Percentiles rank a stretch among this genome's conserved stretches.
phyloP scores from a whole-genome alignment of 2,329 filamentous ascomycete genomes.

The Cryphonectria carpinicola region DNA sequence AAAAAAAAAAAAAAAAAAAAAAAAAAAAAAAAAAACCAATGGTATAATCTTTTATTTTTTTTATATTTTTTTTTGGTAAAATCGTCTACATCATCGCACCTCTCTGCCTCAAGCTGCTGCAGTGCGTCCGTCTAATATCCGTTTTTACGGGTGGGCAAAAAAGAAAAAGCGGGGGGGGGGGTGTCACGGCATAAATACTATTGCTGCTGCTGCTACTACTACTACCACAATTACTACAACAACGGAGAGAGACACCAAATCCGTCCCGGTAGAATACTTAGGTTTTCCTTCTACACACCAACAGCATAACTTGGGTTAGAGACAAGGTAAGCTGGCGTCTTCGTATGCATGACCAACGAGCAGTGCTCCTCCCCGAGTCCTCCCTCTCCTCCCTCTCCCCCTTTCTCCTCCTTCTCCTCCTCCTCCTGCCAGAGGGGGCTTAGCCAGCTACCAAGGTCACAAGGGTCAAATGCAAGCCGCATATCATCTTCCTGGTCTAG shows the following conservation, averaged over 20 bases:
- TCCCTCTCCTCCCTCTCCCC: too few species aligned
- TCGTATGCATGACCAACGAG: neutral
- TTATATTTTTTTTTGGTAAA: too few species aligned
- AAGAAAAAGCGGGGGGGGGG: too few species aligned
- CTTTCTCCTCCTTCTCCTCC: neutral
- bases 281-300: neutral
- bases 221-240: neutral
- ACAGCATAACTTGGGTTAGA: neutral
- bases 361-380: neutral
- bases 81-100: too few species aligned
- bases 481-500: neutral
- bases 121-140: too few species aligned
- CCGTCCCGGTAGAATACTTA: neutral
- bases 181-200: neutral
- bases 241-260: neutral
- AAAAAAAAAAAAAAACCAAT: neutral
- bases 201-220: neutral
- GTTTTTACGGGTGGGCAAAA: too few species aligned
- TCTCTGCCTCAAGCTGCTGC: too few species aligned
- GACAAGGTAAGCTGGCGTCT: neutral
- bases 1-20: neutral
- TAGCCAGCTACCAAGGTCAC: neutral
- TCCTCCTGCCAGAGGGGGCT: neutral
- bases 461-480: neutral
- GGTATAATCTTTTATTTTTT: too few species aligned